Percentiles rank a stretch among this genome's conserved stretches.
Evolutionary conservation across 305 asterid species (phyloP).

Genomic region (Fraxinus latifolia): DNA sequence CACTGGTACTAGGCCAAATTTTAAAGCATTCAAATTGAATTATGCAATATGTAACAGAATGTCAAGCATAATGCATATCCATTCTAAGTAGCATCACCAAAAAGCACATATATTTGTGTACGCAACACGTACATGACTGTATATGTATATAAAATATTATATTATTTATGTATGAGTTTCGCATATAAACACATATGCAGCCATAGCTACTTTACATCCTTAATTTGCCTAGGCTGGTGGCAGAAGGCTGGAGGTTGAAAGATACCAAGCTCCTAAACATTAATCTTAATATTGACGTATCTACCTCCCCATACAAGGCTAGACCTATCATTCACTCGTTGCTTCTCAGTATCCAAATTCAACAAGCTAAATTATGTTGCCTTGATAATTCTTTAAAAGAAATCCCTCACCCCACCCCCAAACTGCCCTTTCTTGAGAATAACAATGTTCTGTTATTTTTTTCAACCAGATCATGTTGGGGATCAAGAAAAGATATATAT

Average conservation of each 20-base stretch:
- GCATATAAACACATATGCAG: not conserved
- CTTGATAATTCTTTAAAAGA: not conserved
- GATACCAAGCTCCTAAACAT: not conserved
- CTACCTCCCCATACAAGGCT: not conserved
- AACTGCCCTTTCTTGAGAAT: constrained; percentile 1
- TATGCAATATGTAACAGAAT: not conserved
- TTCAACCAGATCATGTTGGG: not conserved
- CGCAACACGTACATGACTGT: not conserved
- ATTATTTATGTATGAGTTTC: not conserved
- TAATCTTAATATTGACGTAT: not conserved
- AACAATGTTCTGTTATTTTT: not conserved
- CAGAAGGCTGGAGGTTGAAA: not conserved
- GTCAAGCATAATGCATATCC: not conserved
- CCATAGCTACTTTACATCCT: not conserved
- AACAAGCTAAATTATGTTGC: not conserved
- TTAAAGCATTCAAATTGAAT: not conserved
- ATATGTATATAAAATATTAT: not conserved
- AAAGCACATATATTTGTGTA: not conserved
- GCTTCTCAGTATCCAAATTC: not conserved
- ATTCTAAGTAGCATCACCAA: not conserved
- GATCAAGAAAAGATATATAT: not conserved
- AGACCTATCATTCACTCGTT: not conserved
- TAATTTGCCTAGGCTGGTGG: not conserved
- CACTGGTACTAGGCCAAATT: not conserved
- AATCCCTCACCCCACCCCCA: not conserved